Base-by-base conservation (phyloP, 768 basidiomycete species). In the Boletus edulis region DNA sequence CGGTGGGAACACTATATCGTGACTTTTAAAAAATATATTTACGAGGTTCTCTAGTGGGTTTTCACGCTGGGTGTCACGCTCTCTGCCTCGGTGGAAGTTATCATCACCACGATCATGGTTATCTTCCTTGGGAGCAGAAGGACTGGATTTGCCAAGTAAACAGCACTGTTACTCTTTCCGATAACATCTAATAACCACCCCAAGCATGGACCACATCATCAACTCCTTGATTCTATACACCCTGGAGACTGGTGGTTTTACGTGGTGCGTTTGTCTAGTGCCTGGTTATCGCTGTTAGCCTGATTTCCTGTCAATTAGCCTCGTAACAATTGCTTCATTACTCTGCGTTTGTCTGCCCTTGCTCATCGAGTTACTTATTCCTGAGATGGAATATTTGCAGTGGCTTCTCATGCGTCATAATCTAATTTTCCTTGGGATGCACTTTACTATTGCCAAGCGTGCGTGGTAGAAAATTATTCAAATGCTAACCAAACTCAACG, bases 141-240 rank as follows among this genome's bases (percentile, higher is more conserved):
- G 50, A 72, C 69, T 0, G 69, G 65, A 13, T 71, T 71, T 37
- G 71, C 61, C 5, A 72, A 56, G 69, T 67, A 49, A 49, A 41
- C 0, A 12, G 7, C 2, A 31, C 15, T 11, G 3, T 2, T 9
- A 4, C 35, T 38, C 10, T 1, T 11, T 5, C 3, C 1, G 1
- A 41, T 32, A 22, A 15, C 9, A 32, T 20, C 46, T 56, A 22
- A 61, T 22, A 4, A 54, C 1, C 1, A 18, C 32, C 5, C 3
- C 17, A 11, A 81, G 80, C 53, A 68, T 83, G 67, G 78, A 81
- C 49, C 72, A 75, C 37, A 62, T 82, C 24, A 71, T 83, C 39
- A 81, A 83, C 55, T 66, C 71, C 0, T 60, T 82, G 57, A 78
- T 82, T 51, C 55, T 80, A 3, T 82, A 83, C 52, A 77, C 81